Base-by-base conservation (phyloP, 345 rosid genomes). In the Leavenworthia alabamica region DNA sequence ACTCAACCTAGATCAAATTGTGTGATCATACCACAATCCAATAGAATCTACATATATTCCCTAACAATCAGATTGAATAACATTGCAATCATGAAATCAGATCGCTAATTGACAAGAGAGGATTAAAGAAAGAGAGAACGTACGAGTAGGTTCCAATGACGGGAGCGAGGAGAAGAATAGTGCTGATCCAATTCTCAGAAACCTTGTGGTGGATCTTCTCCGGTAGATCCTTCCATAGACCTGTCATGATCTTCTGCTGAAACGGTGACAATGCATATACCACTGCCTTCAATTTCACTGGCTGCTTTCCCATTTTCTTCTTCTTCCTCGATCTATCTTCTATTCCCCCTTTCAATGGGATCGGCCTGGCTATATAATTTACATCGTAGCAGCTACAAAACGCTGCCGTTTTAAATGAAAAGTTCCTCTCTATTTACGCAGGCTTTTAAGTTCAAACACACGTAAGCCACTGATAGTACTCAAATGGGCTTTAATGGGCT, bases 271-370 rank as follows among this genome's bases (percentile, higher is more conserved):
- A 75, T 4, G 89, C 80, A 74, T 84, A 86, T 3, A 86, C 80
- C 74, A 89, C 90, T 37, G 94, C 96, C 83, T 81, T 86, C 90
- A 83, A 71, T 74, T 73, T 80, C 78, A 88, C 88, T 56, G 81
- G 90, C 36, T 78, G 84, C 79, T 84, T 82, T 59, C 85, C 94
- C 91, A 84, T 89, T 15, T 27, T 45, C 31, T 2, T 35, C 40
- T 24, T 17, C 51, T 61, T 60, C 8, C 19, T 26, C 29, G 3
- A 24, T 12, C 26, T 19, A 22, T 49, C 36, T n/a, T n/a, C n/a
- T n/a, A n/a, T n/a, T n/a, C n/a, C n/a, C n/a, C n/a, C n/a, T n/a
- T n/a, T n/a, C n/a, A n/a, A n/a, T n/a, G n/a, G n/a, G n/a, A n/a
- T n/a, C n/a, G n/a, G n/a, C n/a, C n/a, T n/a, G n/a, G n/a, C n/a